phyloP scores from a whole-genome alignment of 2,329 filamentous ascomycete genomes.

The Ceratocystis variospora region DNA sequence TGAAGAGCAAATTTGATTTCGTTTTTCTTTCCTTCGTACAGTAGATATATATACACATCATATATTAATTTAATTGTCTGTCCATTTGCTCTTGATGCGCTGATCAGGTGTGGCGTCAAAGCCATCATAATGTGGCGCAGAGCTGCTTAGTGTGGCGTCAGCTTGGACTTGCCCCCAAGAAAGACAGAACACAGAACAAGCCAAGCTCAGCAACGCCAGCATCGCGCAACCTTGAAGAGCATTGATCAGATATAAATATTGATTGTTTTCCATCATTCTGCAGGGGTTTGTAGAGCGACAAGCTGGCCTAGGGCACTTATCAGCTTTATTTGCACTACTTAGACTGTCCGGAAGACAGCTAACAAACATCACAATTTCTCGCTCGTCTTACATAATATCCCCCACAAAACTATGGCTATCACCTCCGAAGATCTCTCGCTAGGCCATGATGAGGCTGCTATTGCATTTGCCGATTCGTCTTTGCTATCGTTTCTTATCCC shows the following conservation, averaged over 20 bases:
- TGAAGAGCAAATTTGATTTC: background rate
- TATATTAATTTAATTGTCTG: no score
- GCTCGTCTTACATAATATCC: background rate
- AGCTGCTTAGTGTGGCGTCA: background rate
- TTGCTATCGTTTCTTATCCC: constrained; percentile 49
- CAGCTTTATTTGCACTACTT: no score
- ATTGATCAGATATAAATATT: no score
- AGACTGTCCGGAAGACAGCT: background rate
- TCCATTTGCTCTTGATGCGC: background rate
- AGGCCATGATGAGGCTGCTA: constrained; percentile 23
- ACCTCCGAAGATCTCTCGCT: constrained; percentile 24
- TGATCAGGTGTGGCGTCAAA: background rate
- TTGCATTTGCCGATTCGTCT: constrained; percentile 43
- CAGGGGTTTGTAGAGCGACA: no score
- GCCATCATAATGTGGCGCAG: background rate
- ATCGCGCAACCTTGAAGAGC: background rate
- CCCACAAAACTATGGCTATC: constrained; percentile 22
- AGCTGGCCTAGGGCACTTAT: no score
- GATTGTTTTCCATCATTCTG: no score
- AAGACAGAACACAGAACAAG: background rate
- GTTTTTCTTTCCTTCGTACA: background rate
- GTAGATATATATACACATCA: no score
- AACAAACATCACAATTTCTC: background rate
- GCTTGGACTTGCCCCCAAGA: constrained; percentile 1
- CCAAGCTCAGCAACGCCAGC: background rate